Percentiles rank a stretch among this genome's conserved stretches.
phyloP scores from a whole-genome alignment of 345 rosid genomes.

The Sonneratia alba region DNA sequence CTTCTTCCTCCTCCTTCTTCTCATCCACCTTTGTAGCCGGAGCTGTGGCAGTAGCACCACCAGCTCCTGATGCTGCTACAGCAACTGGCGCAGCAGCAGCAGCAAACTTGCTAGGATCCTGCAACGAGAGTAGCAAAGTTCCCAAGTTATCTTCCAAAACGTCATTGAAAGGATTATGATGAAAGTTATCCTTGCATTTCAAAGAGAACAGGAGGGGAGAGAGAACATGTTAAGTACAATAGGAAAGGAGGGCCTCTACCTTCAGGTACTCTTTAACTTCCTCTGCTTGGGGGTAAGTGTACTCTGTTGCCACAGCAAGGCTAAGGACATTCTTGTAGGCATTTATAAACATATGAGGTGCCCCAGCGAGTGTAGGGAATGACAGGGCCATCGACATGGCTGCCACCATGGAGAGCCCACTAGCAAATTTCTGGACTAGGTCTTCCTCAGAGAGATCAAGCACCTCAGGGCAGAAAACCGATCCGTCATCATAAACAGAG shows the following conservation, averaged over 20 bases:
- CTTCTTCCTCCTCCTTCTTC: slow-evolving; percentile 25
- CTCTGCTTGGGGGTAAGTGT: slow-evolving; percentile 32
- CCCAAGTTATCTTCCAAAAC: neutral
- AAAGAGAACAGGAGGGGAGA: neutral
- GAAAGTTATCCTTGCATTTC: neutral
- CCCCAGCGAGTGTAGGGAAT: slow-evolving; percentile 40
- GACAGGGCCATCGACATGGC: slow-evolving; percentile 34
- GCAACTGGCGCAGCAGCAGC: slow-evolving; percentile 14
- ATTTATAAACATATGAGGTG: slow-evolving; percentile 38
- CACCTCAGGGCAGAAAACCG: slow-evolving; percentile 46
- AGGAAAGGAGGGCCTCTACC: slow-evolving; percentile 10
- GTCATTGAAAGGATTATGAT: no score
- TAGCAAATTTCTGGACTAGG: slow-evolving; percentile 26
- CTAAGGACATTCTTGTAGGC: slow-evolving; percentile 41
- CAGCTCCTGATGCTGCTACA: slow-evolving; percentile 4
- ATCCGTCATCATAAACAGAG: slow-evolving; percentile 38
- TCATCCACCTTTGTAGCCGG: slow-evolving; percentile 21
- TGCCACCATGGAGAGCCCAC: slow-evolving; percentile 28
- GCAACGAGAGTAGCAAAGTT: neutral
- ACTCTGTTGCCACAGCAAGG: slow-evolving; percentile 34
- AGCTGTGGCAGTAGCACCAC: slow-evolving; percentile 10
- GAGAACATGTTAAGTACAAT: no score
- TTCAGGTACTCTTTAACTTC: slow-evolving; percentile 34
- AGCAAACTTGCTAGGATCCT: slow-evolving; percentile 50
- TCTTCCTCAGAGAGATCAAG: slow-evolving; percentile 37